Base-by-base conservation (phyloP, 257 asterid species). In the Lithospermum erythrorhizon region DNA sequence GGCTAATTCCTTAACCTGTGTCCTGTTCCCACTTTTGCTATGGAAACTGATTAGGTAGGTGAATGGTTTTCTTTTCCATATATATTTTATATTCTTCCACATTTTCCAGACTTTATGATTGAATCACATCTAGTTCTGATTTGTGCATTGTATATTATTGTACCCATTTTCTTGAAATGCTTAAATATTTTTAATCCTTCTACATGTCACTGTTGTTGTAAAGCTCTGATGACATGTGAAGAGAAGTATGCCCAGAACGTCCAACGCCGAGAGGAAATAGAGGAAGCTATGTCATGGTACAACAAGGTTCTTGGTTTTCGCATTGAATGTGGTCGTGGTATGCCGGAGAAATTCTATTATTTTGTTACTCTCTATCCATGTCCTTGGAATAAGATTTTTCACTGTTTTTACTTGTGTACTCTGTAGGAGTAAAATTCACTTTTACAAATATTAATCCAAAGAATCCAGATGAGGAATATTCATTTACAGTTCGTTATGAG, bases 281-380 rank as follows among this genome's bases (percentile, higher is more conserved):
- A 93, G 70, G 96, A 83, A 73, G 99, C 89, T 35, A 77, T 89
- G 41, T 83, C 80, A 52, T 93, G 99, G 99, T 93, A 89, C 68
- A 81, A 83, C 72, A 83, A 63, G 76, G 82, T 80, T 71, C 96
- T 93, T 59, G 99, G 97, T 59, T 86, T 89, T 67, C 94, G 78
- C 69, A 73, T 89, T 54, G 97, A 93, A 79, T 75, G 87, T 63
- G 94, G 96, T 58, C 85, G 63, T 70, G 99, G 99, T 93, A 71
- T 29, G 81, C 62, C 23, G 49, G 49, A 3, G 49, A 41, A 41
- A 13, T 41, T 14, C 57, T 53, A 35, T 53, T 9, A 3, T 20
- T 53, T n/a, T 14, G 24, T 22, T 56, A 27, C 37, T n/a, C 30
- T 9, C 23, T 59, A 23, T 13, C 25, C 48, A 2, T 27, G 24